Evolutionary conservation across 805 yeast species (phyloP).

Genomic region (Scheffersomyces ergatensis): DNA sequence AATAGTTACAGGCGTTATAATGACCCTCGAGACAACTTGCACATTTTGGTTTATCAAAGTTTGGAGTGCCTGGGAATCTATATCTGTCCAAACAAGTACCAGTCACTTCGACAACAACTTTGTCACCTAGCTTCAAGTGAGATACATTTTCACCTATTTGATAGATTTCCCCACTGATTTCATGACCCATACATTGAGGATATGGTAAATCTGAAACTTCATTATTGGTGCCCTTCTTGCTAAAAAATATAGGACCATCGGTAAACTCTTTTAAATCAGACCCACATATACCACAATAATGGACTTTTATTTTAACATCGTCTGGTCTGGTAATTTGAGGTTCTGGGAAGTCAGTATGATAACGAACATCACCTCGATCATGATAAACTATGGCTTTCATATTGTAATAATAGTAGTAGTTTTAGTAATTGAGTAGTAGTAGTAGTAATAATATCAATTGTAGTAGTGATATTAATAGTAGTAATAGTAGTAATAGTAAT

Average conservation of each 20-base stretch:
- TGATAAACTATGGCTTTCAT: conserved; percentile 24
- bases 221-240: conserved; percentile 37
- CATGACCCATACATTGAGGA: conserved; percentile 57
- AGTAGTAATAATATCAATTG: not conserved
- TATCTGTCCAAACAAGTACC: conserved; percentile 53
- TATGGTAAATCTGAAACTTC: conserved; percentile 46
- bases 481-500: not conserved
- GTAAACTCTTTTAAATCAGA: conserved; percentile 56
- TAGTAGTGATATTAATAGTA: not conserved
- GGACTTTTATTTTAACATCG: conserved; percentile 57
- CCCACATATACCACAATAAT: conserved; percentile 65
- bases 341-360: conserved; percentile 20
- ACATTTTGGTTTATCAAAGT: conserved; percentile 30
- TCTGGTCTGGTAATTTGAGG: conserved; percentile 18
- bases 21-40: conserved; percentile 47
- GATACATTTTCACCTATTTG: conserved; percentile 56
- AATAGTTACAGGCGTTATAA: conserved; percentile 50
- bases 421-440: not conserved
- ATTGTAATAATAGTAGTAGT: not conserved
- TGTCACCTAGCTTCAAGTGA: conserved; percentile 59
- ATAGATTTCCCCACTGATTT: conserved; percentile 59
- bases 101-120: conserved; percentile 62
- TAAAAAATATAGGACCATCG: conserved; percentile 61
- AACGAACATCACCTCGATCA: conserved; percentile 16
- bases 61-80: conserved; percentile 34